phyloP scores from a whole-genome alignment of 441 rosid genomes.

The Corymbia calophylla region DNA sequence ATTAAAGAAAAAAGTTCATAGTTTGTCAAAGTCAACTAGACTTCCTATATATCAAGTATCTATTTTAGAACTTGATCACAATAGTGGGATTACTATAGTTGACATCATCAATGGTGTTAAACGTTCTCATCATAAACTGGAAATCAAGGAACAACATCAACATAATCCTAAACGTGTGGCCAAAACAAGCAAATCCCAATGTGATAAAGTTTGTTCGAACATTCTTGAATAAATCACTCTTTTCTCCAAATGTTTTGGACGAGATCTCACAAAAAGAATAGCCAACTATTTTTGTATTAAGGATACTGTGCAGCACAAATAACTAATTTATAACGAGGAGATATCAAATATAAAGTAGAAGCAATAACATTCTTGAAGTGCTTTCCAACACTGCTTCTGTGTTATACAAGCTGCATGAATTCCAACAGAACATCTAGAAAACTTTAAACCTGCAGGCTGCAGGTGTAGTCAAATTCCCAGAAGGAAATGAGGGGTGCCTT shows the following conservation, averaged over 20 bases:
- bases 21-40: not conserved
- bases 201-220: not conserved
- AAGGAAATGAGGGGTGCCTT: not conserved
- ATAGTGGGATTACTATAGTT: not conserved
- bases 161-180: not conserved
- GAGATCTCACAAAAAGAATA: not conserved
- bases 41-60: not conserved
- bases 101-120: not conserved
- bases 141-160: not conserved
- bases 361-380: not conserved
- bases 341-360: not conserved
- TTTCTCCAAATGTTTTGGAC: not conserved
- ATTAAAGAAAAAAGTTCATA: not conserved
- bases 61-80: not conserved
- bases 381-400: not conserved
- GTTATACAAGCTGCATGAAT: not conserved
- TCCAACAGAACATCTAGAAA: not conserved
- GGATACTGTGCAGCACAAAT: not conserved
- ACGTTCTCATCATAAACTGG: not conserved
- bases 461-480: not conserved
- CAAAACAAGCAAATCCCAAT: not conserved
- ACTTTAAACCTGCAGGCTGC: not conserved
- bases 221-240: not conserved
- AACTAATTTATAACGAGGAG: not conserved
- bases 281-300: not conserved